phyloP scores from a whole-genome alignment of 169 alveolate genomes.

The Eimeria praecox region DNA sequence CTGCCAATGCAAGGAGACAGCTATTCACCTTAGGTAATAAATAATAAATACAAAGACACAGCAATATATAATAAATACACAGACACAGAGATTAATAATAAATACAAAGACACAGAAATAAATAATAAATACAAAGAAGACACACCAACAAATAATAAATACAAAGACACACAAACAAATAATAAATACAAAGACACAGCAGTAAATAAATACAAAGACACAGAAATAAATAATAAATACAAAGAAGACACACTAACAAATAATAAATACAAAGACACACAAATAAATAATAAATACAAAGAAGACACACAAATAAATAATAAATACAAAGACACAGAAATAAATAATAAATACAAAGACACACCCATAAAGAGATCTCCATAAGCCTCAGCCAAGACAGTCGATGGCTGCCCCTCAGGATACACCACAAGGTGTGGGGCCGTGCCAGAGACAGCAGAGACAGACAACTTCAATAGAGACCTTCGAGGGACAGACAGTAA shows the following conservation, averaged over 20 bases:
- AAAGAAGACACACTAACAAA: no score
- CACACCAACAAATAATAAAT: slow-evolving; percentile 69
- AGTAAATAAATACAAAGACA: no score
- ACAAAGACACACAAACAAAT: no score
- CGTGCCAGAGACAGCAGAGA: background rate
- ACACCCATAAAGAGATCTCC: slow-evolving; percentile 69
- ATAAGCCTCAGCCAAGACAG: slow-evolving; percentile 62
- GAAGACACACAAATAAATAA: background rate
- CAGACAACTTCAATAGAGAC: slow-evolving; percentile 47
- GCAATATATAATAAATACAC: no score
- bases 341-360: background rate
- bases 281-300: no score
- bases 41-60: background rate
- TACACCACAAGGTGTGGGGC: slow-evolving; percentile 55
- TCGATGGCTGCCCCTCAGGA: slow-evolving; percentile 62
- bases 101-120: background rate
- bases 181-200: no score
- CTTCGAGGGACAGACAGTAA: slow-evolving; percentile 26
- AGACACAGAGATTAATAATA: background rate
- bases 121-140: no score
- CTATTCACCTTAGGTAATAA: no score
- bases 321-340: background rate
- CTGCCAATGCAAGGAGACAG: no score
- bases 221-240: no score
- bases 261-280: background rate